Evolutionary conservation across 495 filamentous ascomycete species (phyloP).

Genomic region (Copromyces sp.): DNA sequence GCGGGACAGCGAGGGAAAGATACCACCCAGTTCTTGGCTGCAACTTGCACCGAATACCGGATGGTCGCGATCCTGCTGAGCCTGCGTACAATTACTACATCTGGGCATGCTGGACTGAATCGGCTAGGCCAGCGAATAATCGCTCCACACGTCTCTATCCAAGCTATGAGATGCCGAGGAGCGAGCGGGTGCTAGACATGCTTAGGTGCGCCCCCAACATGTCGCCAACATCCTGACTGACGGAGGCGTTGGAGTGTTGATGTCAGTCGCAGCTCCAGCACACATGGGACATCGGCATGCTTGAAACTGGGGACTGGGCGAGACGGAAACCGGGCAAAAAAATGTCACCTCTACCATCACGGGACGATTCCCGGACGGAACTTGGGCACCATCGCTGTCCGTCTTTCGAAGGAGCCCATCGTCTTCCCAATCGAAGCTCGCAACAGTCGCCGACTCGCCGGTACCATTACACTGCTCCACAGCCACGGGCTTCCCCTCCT

Average conservation of each 20-base stretch:
- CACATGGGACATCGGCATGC: background rate
- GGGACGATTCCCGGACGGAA: background rate
- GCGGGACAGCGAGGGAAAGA: background rate
- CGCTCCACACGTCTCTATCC: conserved; percentile 17
- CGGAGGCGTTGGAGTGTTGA: background rate
- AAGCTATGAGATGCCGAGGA: background rate
- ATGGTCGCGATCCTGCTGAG: background rate
- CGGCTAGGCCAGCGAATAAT: conserved; percentile 12
- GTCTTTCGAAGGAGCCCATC: background rate
- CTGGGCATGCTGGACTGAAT: background rate
- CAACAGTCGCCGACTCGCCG: background rate
- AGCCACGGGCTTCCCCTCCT: background rate
- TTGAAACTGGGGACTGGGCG: background rate
- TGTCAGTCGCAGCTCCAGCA: background rate
- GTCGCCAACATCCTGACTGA: background rate
- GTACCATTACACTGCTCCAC: background rate
- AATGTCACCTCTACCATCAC: background rate
- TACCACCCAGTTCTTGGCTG: background rate
- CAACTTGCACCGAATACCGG: background rate
- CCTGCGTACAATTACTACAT: background rate
- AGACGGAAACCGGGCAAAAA: background rate
- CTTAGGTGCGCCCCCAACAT: background rate
- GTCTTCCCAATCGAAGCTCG: background rate
- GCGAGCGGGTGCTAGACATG: background rate
- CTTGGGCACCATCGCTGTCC: background rate